Percentiles rank a stretch among this genome's conserved stretches.
Conservation (phyloP, 768 basidiomycete genomes). For the Lentinula lateritia region DNA sequence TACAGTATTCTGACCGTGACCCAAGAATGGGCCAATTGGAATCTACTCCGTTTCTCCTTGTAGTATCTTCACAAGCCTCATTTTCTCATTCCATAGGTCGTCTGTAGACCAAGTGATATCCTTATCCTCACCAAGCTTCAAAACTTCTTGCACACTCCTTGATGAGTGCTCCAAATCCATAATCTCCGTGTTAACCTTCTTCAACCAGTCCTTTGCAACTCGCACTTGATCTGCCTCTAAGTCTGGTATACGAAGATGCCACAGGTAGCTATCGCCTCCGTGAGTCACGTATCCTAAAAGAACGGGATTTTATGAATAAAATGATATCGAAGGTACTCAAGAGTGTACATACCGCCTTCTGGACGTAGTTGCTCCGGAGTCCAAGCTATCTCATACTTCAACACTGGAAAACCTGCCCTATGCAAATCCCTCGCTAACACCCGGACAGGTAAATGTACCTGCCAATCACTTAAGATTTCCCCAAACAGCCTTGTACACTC, state of each 20-base stretch:
- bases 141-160: slow-evolving; percentile 30
- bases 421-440: slow-evolving; percentile 57
- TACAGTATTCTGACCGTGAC: neutral
- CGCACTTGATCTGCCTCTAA: slow-evolving; percentile 39
- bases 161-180: slow-evolving; percentile 29
- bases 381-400: slow-evolving; percentile 69
- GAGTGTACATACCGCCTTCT: slow-evolving; percentile 35
- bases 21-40: neutral
- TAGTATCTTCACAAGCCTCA: slow-evolving; percentile 21
- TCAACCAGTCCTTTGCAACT: slow-evolving; percentile 52
- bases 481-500: slow-evolving; percentile 48
- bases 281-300: slow-evolving; percentile 64
- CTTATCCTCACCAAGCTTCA: slow-evolving; percentile 48
- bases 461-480: slow-evolving; percentile 52
- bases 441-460: slow-evolving; percentile 65
- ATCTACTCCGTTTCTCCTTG: neutral
- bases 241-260: slow-evolving; percentile 51
- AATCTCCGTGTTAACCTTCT: slow-evolving; percentile 40
- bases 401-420: slow-evolving; percentile 50
- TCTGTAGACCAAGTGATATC: slow-evolving; percentile 54
- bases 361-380: slow-evolving; percentile 54
- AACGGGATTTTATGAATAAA: neutral
- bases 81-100: slow-evolving; percentile 44
- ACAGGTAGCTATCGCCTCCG: slow-evolving; percentile 56
- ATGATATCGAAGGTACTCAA: neutral